Base-by-base conservation (phyloP, 176 grass and related monocot species). In the Urochloa ruziziensis region DNA sequence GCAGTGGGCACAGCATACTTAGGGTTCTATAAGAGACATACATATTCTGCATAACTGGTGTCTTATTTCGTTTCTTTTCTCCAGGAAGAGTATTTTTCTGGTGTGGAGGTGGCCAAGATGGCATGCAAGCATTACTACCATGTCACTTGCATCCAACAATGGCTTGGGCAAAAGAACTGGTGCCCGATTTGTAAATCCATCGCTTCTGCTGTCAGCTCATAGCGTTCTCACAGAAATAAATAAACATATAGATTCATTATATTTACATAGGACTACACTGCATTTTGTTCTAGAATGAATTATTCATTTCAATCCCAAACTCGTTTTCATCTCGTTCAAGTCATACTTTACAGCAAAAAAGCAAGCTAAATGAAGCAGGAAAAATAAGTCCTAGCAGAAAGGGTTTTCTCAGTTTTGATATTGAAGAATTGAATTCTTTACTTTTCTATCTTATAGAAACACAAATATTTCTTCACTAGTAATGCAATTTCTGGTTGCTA, bases 101-200 rank as follows among this genome's bases (percentile, higher is more conserved):
- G 67, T 16, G 84, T 90, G 73, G 89, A 91, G 54, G 66, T 89
- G 48, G 84, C 76, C 28, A 83, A 89, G 56, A 77, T 91, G 89
- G 71, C 25, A 65, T 97, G 94, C 79, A 65, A 85, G 46, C 94
- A 97, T 67, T 85, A 69, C 10, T 97, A 93, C 58, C 94, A 97
- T 83, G 25, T 57, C 32, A 49, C 59, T 40, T 97, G 94, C 78
- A 93, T 97, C 69, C 67, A 97, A 67, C 84, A 93, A 25, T 97
- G 94, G 94, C 89, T 97, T 76, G 66, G 27, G 58, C 73, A 83
- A 61, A 97, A 93, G 81, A 97, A 97, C n/a, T 97, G 94, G 94
- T 97, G 94, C 77, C 89, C 94, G 15, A 91, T 93, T 75, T 97
- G 94, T 79, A 93, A 91, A 87, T 79, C 37, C 5, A 83, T 83